Base-by-base conservation (phyloP, 495 filamentous ascomycete species). In the Hypoxylon trugodes region DNA sequence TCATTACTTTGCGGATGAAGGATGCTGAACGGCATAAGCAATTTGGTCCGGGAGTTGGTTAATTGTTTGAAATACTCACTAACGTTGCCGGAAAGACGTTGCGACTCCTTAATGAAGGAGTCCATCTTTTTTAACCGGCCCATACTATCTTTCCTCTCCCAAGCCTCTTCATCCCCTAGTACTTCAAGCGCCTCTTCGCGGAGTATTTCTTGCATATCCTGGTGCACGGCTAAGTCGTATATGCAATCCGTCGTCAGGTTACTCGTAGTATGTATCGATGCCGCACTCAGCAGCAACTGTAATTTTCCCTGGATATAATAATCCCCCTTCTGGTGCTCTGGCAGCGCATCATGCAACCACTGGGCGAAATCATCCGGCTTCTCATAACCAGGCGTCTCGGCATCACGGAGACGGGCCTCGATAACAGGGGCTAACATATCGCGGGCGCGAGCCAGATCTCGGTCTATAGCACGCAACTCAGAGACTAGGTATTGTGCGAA, bases 91-190 rank as follows among this genome's bases (percentile, higher is more conserved):
- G 79, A 76, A 22, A 80, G 68, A 4, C 84, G 71, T 49, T 79
- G 76, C 7, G 74, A 72, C 59, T 87, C 84, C 41, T 82, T 81
- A 43, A 86, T 76, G 63, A 86, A 84, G 52, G 76, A 81, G 68
- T 87, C 84, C 50, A 86, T 49, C 64, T 82, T 82, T 46, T 72
- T 74, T 54, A 86, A 68, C 47, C 74, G 70, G 2, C 41, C 42
- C 56, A 84, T 69, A 45, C 70, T 77, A 9, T 74, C 73, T 46
- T 77, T 79, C 25, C 65, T 73, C 6, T 45, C 48, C 73, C 73
- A 76, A 19, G 62, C 72, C 4, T 69, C 75, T 8, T 78, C 74
- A 24, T 76, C 73, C 13, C 59, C 57, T 2, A 82, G 56, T 1
- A 76, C 74, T 1, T 69, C 63, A 1, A 65, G 55, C 15, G 80